A percentile compares a stretch with the other conserved stretches of the same genome.
Conservation (phyloP, 257 asterid genomes). For the Knoxia roxburghii region DNA sequence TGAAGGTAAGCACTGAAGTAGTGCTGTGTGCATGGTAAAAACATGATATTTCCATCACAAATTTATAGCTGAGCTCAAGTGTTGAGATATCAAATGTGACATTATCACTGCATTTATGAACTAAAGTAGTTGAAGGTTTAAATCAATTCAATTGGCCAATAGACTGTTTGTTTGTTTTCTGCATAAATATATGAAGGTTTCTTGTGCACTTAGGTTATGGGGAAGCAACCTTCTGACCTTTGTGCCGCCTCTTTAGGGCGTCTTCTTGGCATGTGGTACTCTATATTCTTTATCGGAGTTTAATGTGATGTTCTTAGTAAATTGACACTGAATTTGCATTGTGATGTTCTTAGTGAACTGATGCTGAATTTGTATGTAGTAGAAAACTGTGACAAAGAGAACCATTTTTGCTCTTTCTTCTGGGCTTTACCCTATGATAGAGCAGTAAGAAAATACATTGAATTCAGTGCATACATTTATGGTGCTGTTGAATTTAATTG, state of each 20-base stretch:
- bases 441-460: too few species aligned
- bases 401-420: background rate
- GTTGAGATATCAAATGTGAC: background rate
- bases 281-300: background rate
- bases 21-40: background rate
- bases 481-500: background rate
- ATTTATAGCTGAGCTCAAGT: background rate
- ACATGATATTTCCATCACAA: background rate
- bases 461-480: background rate
- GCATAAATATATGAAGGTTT: background rate
- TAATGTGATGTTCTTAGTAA: background rate
- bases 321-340: background rate
- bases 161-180: background rate
- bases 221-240: background rate
- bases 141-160: background rate
- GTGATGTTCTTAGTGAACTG: background rate
- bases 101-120: background rate
- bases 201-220: background rate
- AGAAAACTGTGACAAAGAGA: background rate
- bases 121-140: background rate
- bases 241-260: background rate
- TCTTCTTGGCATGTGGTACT: background rate
- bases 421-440: background rate
- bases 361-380: too few species aligned
- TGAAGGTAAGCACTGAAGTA: conserved; percentile 48